phyloP scores from a whole-genome alignment of 2,329 filamentous ascomycete species.

The Scopulariopsis brevicaulis region DNA sequence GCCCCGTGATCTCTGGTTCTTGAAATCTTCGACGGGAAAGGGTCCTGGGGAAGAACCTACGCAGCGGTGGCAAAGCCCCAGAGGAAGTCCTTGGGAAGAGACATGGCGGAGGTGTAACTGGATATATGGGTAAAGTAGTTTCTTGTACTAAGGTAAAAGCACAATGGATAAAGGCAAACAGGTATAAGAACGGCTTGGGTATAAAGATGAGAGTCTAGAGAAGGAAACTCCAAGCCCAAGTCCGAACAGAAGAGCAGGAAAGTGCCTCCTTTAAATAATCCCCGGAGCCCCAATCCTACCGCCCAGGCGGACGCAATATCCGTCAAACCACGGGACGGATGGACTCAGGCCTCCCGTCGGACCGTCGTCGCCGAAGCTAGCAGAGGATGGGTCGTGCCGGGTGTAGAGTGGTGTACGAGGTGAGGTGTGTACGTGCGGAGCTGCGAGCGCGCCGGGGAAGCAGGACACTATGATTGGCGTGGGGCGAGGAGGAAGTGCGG shows the following conservation, averaged over 20 bases:
- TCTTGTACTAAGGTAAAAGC: not conserved
- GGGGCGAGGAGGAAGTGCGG: too few species aligned
- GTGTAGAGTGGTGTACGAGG: not conserved
- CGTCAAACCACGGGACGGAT: not conserved
- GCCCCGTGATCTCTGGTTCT: too few species aligned
- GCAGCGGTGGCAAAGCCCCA: conserved; percentile 75
- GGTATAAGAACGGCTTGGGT: not conserved
- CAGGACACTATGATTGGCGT: too few species aligned
- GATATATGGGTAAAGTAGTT: not conserved
- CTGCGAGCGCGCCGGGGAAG: too few species aligned
- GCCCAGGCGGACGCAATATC: conserved; percentile 3
- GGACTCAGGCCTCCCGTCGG: not conserved
- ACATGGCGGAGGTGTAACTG: conserved; percentile 24
- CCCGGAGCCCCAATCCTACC: not conserved
- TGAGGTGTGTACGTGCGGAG: not conserved
- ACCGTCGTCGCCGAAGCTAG: conserved; percentile 3
- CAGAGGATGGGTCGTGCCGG: not conserved
- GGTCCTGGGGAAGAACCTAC: conserved; percentile 29
- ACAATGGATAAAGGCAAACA: not conserved
- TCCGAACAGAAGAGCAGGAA: not conserved
- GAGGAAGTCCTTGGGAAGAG: conserved; percentile 57
- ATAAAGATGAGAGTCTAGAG: not conserved
- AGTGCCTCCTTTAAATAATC: conserved; percentile 1
- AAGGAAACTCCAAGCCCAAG: not conserved
- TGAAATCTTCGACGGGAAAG: conserved; percentile 6